Conservation (phyloP, 371 early-diverging fungal species). For the Rhizopus sp. region DNA sequence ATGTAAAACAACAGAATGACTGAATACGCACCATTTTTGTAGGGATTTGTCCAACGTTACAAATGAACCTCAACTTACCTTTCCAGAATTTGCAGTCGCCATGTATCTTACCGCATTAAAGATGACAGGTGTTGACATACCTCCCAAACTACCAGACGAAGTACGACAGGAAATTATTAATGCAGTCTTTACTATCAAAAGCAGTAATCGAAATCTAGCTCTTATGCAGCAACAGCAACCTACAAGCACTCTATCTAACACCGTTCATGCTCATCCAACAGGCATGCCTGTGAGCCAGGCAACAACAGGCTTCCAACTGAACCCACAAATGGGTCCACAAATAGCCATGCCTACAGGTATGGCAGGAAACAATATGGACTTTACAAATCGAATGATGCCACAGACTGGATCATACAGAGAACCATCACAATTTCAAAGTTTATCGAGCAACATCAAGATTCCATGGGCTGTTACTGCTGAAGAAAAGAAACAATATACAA, state of each 20-base stretch:
- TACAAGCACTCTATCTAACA: slow-evolving; percentile 6
- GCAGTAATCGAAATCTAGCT: slow-evolving; percentile 10
- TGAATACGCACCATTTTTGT: neutral
- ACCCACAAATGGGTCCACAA: slow-evolving; percentile 14
- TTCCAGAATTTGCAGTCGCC: slow-evolving; percentile 62
- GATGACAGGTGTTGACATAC: slow-evolving; percentile 50
- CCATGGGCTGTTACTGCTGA: slow-evolving; percentile 81
- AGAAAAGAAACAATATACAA: slow-evolving; percentile 81
- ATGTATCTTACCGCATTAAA: slow-evolving; percentile 61
- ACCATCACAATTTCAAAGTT: slow-evolving; percentile 29
- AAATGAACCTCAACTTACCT: slow-evolving; percentile 48
- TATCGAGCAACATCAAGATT: slow-evolving; percentile 41
- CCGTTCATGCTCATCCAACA: slow-evolving; percentile 19
- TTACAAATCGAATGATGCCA: slow-evolving; percentile 55
- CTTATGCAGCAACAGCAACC: slow-evolving; percentile 11
- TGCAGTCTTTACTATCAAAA: slow-evolving; percentile 31
- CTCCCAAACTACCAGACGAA: slow-evolving; percentile 36
- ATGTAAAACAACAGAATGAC: neutral
- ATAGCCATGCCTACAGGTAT: slow-evolving; percentile 48
- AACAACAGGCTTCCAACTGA: slow-evolving; percentile 32
- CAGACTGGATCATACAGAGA: slow-evolving; percentile 20
- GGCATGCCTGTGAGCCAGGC: slow-evolving; percentile 21
- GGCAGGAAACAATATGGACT: slow-evolving; percentile 39
- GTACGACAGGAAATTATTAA: slow-evolving; percentile 40
- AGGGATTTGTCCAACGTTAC: slow-evolving; percentile 56